Evolutionary conservation across 306 rosid genomes (phyloP).

Genomic region (Prosopis cineraria): DNA sequence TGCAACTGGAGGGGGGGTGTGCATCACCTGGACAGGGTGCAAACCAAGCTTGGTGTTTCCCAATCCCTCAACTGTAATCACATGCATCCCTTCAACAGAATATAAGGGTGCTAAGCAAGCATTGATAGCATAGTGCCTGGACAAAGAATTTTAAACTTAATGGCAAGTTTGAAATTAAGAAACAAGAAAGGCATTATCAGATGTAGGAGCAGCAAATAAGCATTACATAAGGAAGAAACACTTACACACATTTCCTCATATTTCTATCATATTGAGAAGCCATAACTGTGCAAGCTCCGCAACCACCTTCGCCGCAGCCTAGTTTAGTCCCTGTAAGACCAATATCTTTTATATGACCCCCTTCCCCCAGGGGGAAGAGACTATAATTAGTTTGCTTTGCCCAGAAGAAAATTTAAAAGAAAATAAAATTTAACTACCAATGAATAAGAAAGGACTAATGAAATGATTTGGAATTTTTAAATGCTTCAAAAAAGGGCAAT

Average conservation of each 20-base stretch:
- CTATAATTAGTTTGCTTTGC: conserved; percentile 24
- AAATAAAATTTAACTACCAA: conserved; percentile 20
- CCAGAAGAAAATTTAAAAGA: conserved; percentile 23
- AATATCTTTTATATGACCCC: conserved; percentile 39
- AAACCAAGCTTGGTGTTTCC: conserved; percentile 77
- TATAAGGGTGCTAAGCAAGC: conserved; percentile 96
- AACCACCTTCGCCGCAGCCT: conserved; percentile 98
- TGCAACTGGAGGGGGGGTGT: conserved; percentile 7
- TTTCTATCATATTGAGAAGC: conserved; percentile 69
- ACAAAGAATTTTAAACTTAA: conserved; percentile 36
- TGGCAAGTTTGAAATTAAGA: conserved; percentile 33
- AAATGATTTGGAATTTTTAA: conserved; percentile 6
- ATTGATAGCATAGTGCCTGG: conserved; percentile 88
- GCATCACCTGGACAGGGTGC: conserved; percentile 87
- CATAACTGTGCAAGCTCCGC: conserved; percentile 99
- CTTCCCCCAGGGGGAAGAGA: neutral
- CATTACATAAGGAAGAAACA: conserved; percentile 37
- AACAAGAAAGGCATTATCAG: conserved; percentile 25
- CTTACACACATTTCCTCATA: conserved; percentile 71
- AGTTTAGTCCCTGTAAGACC: conserved; percentile 94
- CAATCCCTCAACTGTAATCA: conserved; percentile 92
- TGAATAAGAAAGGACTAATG: neutral
- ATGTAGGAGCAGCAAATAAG: conserved; percentile 14
- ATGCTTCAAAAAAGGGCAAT: neutral
- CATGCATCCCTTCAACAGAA: conserved; percentile 97